Evolutionary conservation across 106 monocot species (phyloP), one percentile per base, ranked within the genome.

Genomic region (Chionographis japonica): DNA sequence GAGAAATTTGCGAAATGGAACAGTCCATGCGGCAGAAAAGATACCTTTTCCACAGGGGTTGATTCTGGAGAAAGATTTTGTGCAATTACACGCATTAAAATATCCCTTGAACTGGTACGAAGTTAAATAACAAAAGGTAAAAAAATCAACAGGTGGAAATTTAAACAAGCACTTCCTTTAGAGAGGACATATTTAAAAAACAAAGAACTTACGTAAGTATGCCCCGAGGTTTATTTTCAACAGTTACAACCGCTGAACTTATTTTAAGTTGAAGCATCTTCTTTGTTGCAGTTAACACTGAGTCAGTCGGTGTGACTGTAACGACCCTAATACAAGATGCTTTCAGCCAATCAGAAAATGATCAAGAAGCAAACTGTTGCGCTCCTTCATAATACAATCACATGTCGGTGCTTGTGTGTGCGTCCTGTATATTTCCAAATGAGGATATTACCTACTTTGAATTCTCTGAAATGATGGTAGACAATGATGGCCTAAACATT

Each of bases 361-460:
- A 37, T 17, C 42, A 43, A 46, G 27, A 27, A 27, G 27, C 27
- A 27, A 27, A 27, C 27, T 27, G 27, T 27, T 27, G 13, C 2
- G 15, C 50, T 53, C 17, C 0, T 1, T 37, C 3, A 10, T 13
- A 14, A 52, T 4, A 7, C 37, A 53, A 41, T 43, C 27, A 15
- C 54, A 2, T 16, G 35, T n/a, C 8, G 38, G 12, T 27, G 12
- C 18, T 4, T 51, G 49, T 46, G 9, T 35, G 49, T 46, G 9
- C 46, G 11, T 58, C 37, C 13, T 18, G 8, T 38, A 12, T 14
- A 14, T 6, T 7, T 13, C 10, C 16, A 54, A 71, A 55, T 54
- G 49, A 68, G 67, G 40, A 72, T 80, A 92, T 80, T 83, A 83
- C 92, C 83, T 88, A 92, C 92, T 88, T 88, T 92, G 92, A 56